Percentiles rank a stretch among this genome's conserved stretches.
Conservation (phyloP, 495 filamentous ascomycete species). For the Daldinia bambusicola region DNA sequence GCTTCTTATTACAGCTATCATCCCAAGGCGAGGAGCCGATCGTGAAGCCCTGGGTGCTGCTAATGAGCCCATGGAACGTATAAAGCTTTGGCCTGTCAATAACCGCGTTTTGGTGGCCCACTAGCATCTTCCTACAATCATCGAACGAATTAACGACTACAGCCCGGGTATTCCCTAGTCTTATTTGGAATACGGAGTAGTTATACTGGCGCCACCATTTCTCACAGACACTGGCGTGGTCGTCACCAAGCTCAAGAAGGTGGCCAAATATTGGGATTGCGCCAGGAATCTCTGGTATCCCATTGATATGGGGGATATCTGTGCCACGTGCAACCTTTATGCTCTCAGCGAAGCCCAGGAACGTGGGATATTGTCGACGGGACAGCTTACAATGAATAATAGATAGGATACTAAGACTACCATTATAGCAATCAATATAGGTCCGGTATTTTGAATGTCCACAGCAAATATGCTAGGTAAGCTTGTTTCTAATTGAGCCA, state of each 20-base stretch:
- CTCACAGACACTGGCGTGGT: conserved; percentile 65
- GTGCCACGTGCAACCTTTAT: conserved; percentile 11
- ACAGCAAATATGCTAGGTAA: neutral
- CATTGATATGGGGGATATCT: conserved; percentile 49
- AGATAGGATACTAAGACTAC: neutral
- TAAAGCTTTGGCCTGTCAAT: conserved; percentile 61
- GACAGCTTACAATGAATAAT: neutral
- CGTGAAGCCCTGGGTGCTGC: conserved; percentile 58
- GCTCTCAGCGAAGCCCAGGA: neutral
- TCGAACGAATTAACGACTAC: conserved; percentile 62
- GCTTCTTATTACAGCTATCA: conserved; percentile 62
- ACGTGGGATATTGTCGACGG: neutral
- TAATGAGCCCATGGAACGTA: conserved; percentile 62
- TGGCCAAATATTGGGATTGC: conserved; percentile 63
- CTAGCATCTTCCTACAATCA: conserved; percentile 58
- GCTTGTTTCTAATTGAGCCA: neutral
- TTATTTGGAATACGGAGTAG: conserved; percentile 65
- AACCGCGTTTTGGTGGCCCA: conserved; percentile 59
- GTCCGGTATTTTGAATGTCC: neutral
- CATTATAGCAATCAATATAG: neutral
- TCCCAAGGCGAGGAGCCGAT: conserved; percentile 62
- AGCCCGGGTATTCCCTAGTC: conserved; percentile 62
- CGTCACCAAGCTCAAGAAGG: conserved; percentile 64
- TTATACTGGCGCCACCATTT: conserved; percentile 64
- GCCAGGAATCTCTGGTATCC: conserved; percentile 63